phyloP scores from a whole-genome alignment of 352 stramenopile genomes.

The Pythium folliculosum region DNA sequence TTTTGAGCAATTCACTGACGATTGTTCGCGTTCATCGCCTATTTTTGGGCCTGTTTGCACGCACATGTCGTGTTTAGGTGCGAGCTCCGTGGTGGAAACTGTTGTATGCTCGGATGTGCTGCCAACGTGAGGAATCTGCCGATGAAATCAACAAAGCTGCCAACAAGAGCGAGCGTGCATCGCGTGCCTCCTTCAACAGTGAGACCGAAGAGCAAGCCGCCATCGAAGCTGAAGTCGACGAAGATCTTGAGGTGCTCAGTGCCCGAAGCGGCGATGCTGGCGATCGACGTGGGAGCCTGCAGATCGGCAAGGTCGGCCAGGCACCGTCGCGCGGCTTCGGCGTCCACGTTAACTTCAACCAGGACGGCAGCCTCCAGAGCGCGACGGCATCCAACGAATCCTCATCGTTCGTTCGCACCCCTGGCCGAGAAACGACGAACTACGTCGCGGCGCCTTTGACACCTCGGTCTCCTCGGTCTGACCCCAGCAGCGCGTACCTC shows the following conservation, averaged over 20 bases:
- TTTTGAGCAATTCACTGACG: slow-evolving; percentile 4
- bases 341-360: slow-evolving; percentile 56
- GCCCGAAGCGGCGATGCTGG: slow-evolving; percentile 62
- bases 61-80: slow-evolving; percentile 17
- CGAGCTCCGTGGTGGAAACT: slow-evolving; percentile 31
- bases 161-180: slow-evolving; percentile 58
- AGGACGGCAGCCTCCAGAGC: slow-evolving; percentile 25
- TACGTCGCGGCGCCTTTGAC: slow-evolving; percentile 61
- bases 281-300: slow-evolving; percentile 37
- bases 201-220: slow-evolving; percentile 65
- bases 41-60: slow-evolving; percentile 4
- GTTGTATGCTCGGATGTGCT: slow-evolving; percentile 31
- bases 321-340: slow-evolving; percentile 55
- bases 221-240: slow-evolving; percentile 80
- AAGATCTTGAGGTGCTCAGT: slow-evolving; percentile 77
- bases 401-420: slow-evolving; percentile 21
- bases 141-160: slow-evolving; percentile 35
- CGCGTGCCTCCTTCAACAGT: slow-evolving; percentile 56
- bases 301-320: slow-evolving; percentile 33
- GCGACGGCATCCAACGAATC: slow-evolving; percentile 28
- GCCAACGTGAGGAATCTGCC: slow-evolving; percentile 22
- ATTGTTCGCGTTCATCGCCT: background rate
- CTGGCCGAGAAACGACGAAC: slow-evolving; percentile 34
- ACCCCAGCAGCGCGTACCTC: slow-evolving; percentile 60
- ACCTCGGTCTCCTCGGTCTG: slow-evolving; percentile 55